phyloP scores from a whole-genome alignment of 2,329 filamentous ascomycete genomes.

The Fusarium musae region DNA sequence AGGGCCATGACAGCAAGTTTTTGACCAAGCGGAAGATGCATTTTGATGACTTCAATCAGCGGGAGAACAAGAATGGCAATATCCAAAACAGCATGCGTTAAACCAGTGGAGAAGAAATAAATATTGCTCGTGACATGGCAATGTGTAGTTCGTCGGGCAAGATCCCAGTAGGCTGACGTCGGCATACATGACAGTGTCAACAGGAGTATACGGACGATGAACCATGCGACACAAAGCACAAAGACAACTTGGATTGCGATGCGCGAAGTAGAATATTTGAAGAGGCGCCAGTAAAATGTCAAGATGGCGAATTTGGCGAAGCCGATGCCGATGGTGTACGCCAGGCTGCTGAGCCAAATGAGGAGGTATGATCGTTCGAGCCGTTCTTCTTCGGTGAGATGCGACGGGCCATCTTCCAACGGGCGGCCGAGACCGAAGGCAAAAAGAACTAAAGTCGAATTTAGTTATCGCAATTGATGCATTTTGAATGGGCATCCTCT shows the following conservation, averaged over 20 bases:
- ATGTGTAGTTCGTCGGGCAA: constrained; percentile 29
- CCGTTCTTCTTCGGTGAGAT: constrained; percentile 7
- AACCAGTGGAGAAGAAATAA: constrained; percentile 47
- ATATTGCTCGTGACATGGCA: constrained; percentile 46
- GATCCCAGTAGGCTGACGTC: constrained; percentile 48
- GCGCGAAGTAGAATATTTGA: constrained; percentile 42
- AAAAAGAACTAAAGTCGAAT: background rate
- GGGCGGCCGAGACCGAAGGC: constrained; percentile 23
- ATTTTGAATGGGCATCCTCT: rapidly evolving
- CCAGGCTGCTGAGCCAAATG: constrained; percentile 41
- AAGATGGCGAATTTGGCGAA: constrained; percentile 46
- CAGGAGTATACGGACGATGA: constrained; percentile 44
- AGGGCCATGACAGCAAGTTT: constrained; percentile 45
- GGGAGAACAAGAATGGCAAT: constrained; percentile 47
- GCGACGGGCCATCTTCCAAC: constrained; percentile 11
- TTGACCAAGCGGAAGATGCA: constrained; percentile 43
- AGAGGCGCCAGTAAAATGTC: constrained; percentile 46
- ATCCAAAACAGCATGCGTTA: constrained; percentile 48
- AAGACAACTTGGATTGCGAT: constrained; percentile 43
- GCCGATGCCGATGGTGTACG: constrained; percentile 40
- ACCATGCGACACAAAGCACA: constrained; percentile 36
- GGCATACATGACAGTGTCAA: constrained; percentile 49
- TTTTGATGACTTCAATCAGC: constrained; percentile 44
- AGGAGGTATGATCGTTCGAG: constrained; percentile 29
- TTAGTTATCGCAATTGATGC: background rate